These are phyloP conservation scores for Parmales sp. DNA, from an alignment of 108 stramenopile species.

Conservation along the genomic window DNA sequence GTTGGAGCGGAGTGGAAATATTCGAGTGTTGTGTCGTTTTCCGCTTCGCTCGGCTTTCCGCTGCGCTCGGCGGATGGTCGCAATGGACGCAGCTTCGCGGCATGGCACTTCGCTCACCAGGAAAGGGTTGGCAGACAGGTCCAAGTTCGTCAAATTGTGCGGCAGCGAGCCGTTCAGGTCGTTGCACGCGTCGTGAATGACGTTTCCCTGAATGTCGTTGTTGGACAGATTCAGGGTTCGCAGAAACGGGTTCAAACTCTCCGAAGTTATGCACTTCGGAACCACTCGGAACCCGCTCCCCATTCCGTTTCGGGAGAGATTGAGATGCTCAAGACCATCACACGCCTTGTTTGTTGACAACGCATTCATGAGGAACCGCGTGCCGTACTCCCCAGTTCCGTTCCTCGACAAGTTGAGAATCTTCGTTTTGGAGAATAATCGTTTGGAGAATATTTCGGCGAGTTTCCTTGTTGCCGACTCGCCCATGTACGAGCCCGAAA, in stretches of 20 bases:
- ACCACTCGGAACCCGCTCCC: not conserved
- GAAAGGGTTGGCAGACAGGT: not conserved
- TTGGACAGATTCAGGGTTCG: not conserved
- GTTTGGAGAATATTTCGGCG: not conserved
- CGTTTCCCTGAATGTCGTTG: not conserved
- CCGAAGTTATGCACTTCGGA: not conserved
- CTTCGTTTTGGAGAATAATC: not conserved
- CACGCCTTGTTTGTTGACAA: not conserved
- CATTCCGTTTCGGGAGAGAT: not conserved
- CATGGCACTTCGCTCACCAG: no score
- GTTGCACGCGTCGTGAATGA: not conserved
- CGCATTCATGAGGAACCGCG: not conserved
- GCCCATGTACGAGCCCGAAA: not conserved
- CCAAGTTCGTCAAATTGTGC: not conserved
- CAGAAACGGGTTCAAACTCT: not conserved
- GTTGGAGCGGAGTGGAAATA: no score
- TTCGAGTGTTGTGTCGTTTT: no score
- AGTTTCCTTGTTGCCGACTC: not conserved
- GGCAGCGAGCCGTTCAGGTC: not conserved
- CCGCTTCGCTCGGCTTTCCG: no score
- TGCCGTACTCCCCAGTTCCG: slow-evolving; percentile 1
- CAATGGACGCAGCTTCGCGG: no score
- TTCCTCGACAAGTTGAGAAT: not conserved
- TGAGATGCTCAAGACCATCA: not conserved
- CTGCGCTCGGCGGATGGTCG: no score